phyloP scores from a whole-genome alignment of 2,329 filamentous ascomycete species.

The Fusarium burgessii region DNA sequence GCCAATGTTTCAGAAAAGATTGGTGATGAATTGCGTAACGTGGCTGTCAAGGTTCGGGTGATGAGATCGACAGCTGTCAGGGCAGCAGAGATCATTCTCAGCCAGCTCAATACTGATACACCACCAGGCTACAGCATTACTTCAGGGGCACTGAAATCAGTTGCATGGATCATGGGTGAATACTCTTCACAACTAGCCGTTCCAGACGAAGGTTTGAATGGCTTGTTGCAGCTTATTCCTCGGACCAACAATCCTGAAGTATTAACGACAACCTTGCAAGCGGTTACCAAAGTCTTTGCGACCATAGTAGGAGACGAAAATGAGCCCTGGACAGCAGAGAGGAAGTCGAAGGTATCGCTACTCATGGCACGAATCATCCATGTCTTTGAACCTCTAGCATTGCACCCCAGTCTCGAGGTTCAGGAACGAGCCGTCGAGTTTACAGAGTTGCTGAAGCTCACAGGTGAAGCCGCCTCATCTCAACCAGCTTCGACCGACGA shows the following conservation, averaged over 20 bases:
- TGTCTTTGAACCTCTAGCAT: constrained; percentile 80
- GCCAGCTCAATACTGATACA: constrained; percentile 65
- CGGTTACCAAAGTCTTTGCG: constrained; percentile 86
- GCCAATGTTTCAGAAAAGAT: constrained; percentile 75
- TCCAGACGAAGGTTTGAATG: constrained; percentile 78
- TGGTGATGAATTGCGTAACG: constrained; percentile 86
- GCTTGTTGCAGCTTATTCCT: constrained; percentile 76
- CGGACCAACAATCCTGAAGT: constrained; percentile 70
- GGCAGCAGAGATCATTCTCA: constrained; percentile 82
- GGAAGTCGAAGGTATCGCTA: constrained; percentile 80
- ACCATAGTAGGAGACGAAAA: constrained; percentile 74
- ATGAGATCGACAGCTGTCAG: constrained; percentile 83
- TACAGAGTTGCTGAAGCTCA: constrained; percentile 87
- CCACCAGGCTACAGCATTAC: constrained; percentile 67
- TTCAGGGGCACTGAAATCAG: constrained; percentile 77
- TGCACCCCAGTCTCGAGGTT: constrained; percentile 90
- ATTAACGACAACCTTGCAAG: constrained; percentile 84
- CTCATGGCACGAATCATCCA: constrained; percentile 85
- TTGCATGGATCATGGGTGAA: constrained; percentile 90
- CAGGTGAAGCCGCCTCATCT: constrained; percentile 80
- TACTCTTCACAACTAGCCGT: constrained; percentile 79
- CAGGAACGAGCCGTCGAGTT: constrained; percentile 96
- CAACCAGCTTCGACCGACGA: constrained; percentile 70
- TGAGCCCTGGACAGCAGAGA: constrained; percentile 76
- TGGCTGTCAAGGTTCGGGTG: constrained; percentile 90